A percentile compares a stretch with the other conserved stretches of the same genome.
Evolutionary conservation across 768 basidiomycete species (phyloP).

Genomic region (Arthromyces matolae): DNA sequence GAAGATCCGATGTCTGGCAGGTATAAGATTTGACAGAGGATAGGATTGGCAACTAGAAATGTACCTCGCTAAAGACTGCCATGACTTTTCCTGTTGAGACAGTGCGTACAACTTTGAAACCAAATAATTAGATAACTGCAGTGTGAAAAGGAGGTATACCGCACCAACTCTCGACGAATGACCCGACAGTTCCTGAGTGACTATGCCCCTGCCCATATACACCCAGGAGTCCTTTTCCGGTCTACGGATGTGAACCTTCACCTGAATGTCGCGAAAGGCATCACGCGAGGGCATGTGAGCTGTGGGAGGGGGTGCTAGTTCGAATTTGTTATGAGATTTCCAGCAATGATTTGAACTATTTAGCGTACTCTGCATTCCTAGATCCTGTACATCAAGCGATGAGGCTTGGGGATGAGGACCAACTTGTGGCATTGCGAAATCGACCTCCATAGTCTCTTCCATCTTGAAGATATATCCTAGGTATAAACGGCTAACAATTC

Average conservation of each 20-base stretch:
- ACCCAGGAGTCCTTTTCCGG: slow-evolving; percentile 80
- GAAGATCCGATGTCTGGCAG: slow-evolving; percentile 59
- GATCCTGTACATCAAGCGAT: slow-evolving; percentile 17
- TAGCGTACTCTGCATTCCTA: slow-evolving; percentile 17
- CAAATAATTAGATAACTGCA: slow-evolving; percentile 1
- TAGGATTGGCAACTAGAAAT: slow-evolving; percentile 17
- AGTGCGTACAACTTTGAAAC: slow-evolving; percentile 54
- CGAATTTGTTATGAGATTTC: not conserved
- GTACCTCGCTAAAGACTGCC: slow-evolving; percentile 67
- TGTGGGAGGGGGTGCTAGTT: slow-evolving; percentile 16
- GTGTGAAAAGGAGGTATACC: slow-evolving; percentile 23
- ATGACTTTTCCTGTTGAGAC: slow-evolving; percentile 64
- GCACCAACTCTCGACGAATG: slow-evolving; percentile 79
- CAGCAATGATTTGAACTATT: not conserved
- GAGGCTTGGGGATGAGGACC: slow-evolving; percentile 16
- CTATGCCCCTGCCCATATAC: slow-evolving; percentile 75
- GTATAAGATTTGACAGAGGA: not conserved
- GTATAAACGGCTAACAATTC: not conserved
- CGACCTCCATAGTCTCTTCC: slow-evolving; percentile 45
- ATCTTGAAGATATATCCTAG: slow-evolving; percentile 19
- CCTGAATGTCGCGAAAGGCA: slow-evolving; percentile 71
- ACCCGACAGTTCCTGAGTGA: slow-evolving; percentile 69
- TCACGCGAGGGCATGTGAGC: slow-evolving; percentile 40
- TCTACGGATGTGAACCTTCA: slow-evolving; percentile 79
- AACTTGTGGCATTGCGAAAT: slow-evolving; percentile 26